Conservation (phyloP, 2,329 filamentous ascomycete genomes). For the Anisogramma anomala region DNA sequence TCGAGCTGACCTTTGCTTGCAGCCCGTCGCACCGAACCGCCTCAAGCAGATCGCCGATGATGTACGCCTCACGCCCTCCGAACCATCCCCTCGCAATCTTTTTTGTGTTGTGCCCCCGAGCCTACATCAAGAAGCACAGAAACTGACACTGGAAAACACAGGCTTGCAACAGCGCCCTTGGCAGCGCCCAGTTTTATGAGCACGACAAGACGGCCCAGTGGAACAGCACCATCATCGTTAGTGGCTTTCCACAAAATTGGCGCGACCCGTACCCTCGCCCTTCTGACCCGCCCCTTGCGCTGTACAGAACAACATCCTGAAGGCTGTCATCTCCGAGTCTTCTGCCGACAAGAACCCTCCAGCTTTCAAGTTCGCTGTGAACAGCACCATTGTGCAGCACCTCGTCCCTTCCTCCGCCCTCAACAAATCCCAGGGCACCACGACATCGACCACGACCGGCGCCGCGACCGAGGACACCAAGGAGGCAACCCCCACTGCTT, state of each 20-base stretch:
- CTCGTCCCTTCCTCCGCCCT: slow-evolving; percentile 55
- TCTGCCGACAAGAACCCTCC: slow-evolving; percentile 43
- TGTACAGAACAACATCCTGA: slow-evolving; percentile 64
- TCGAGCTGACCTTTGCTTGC: slow-evolving; percentile 11
- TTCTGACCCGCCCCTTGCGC: slow-evolving; percentile 6
- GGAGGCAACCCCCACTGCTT: slow-evolving; percentile 36
- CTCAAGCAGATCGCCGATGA: slow-evolving; percentile 78
- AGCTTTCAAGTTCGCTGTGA: slow-evolving; percentile 90
- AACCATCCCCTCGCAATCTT: slow-evolving; percentile 2
- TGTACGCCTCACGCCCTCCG: slow-evolving; percentile 38
- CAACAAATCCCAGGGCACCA: slow-evolving; percentile 46
- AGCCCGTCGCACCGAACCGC: slow-evolving; percentile 67
- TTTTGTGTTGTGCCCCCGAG: no score
- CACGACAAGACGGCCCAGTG: slow-evolving; percentile 74
- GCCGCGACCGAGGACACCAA: slow-evolving; percentile 45
- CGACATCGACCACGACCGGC: slow-evolving; percentile 30
- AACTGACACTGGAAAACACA: slow-evolving; percentile 27
- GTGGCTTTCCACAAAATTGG: slow-evolving; percentile 20
- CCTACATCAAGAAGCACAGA: not conserved
- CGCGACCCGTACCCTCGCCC: slow-evolving; percentile 9
- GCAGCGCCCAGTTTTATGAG: slow-evolving; percentile 67
- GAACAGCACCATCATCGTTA: slow-evolving; percentile 89
- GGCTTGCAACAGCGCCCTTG: slow-evolving; percentile 75
- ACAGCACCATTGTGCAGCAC: slow-evolving; percentile 97
- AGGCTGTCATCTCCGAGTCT: slow-evolving; percentile 65